Percentiles rank a stretch among this genome's conserved stretches.
Evolutionary conservation across 371 early-diverging fungal species (phyloP).

Genomic region (Thermomucor indicae-seudaticae): DNA sequence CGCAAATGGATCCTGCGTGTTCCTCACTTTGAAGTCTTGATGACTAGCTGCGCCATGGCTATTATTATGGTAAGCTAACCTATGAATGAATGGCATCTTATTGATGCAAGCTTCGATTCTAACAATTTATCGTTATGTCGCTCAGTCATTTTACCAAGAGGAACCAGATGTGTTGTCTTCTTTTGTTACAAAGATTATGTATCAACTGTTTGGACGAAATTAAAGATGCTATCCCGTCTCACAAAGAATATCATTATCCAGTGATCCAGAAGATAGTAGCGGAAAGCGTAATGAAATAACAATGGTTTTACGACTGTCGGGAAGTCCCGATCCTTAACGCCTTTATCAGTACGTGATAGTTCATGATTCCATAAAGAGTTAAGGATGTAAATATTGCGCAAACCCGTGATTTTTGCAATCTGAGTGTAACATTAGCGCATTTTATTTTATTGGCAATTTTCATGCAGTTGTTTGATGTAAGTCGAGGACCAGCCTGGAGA

Average conservation of each 20-base stretch:
- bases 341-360: too few species aligned
- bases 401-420: too few species aligned
- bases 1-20: constrained; percentile 56
- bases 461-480: too few species aligned
- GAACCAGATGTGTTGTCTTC: constrained; percentile 57
- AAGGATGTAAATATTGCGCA: too few species aligned
- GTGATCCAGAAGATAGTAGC: too few species aligned
- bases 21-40: constrained; percentile 53
- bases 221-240: constrained; percentile 22
- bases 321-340: too few species aligned
- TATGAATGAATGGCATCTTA: neutral
- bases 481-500: too few species aligned
- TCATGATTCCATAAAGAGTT: too few species aligned
- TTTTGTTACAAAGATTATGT: constrained; percentile 54
- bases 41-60: constrained; percentile 48
- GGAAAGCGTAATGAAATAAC: too few species aligned
- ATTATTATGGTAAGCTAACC: constrained; percentile 44
- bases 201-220: constrained; percentile 52
- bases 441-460: too few species aligned
- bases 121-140: constrained; percentile 1
- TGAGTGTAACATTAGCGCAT: too few species aligned
- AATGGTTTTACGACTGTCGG: too few species aligned
- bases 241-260: neutral
- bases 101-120: neutral
- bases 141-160: constrained; percentile 58